Percentiles rank a stretch among this genome's conserved stretches.
phyloP scores from a whole-genome alignment of 1,139 yeast genomes.

The Kurtzmaniella natalensis region DNA sequence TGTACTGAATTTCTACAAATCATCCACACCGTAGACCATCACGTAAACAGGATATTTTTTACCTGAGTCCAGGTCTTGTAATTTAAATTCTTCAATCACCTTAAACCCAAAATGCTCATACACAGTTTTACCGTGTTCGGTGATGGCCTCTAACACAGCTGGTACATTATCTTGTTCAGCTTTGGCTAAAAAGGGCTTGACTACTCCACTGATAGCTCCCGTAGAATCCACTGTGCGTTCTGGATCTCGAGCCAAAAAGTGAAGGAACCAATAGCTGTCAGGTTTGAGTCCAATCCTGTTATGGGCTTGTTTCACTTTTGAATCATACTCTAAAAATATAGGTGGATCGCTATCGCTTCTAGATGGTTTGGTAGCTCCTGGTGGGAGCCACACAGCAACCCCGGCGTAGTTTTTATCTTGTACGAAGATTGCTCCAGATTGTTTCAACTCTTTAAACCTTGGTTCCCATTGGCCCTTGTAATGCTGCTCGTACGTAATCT shows the following conservation, averaged over 20 bases:
- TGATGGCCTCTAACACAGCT: slow-evolving; percentile 9
- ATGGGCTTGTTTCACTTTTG: slow-evolving; percentile 4
- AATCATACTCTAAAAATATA: slow-evolving; percentile 3
- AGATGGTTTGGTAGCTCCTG: slow-evolving; percentile 5
- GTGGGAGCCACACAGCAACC: slow-evolving; percentile 11
- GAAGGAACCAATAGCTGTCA: slow-evolving; percentile 9
- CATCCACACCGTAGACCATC: slow-evolving; percentile 1
- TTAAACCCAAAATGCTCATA: slow-evolving; percentile 10
- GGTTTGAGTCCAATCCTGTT: slow-evolving; percentile 3
- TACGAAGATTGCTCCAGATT: slow-evolving; percentile 7
- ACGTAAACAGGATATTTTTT: slow-evolving; percentile 1
- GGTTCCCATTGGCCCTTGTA: slow-evolving; percentile 4
- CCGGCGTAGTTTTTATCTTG: slow-evolving; percentile 10
- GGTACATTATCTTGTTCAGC: slow-evolving; percentile 7
- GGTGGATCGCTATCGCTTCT: slow-evolving; percentile 1
- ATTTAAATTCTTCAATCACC: slow-evolving; percentile 4
- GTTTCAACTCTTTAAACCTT: slow-evolving; percentile 5
- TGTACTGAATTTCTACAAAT: not conserved
- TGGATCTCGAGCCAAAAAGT: slow-evolving; percentile 9
- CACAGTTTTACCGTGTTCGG: slow-evolving; percentile 9
- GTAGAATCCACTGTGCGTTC: not conserved
- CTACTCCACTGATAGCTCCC: slow-evolving; percentile 9
- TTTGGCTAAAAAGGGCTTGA: slow-evolving; percentile 7
- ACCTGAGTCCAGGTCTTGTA: not conserved
- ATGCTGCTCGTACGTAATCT: slow-evolving; percentile 4